These are phyloP conservation scores for Cryptomeria japonica DNA, from an alignment of 75 land plant genomes.

Conservation along the genomic window DNA sequence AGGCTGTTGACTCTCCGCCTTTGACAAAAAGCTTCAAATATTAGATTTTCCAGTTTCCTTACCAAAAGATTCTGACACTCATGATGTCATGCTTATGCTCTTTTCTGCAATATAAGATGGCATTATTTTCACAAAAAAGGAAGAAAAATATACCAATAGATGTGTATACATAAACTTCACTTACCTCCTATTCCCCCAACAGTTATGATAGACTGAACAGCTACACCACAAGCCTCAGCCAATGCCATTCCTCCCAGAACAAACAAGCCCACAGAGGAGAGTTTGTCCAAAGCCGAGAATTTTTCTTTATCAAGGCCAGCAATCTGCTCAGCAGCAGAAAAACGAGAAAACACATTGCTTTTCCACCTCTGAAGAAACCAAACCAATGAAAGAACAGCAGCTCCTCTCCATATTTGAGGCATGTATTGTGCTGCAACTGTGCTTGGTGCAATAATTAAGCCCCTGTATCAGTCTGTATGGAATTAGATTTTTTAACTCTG, in stretches of 20 bases:
- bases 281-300: slow-evolving; percentile 63
- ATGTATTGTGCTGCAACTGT: slow-evolving; percentile 64
- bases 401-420: slow-evolving; percentile 79
- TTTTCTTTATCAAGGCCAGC: slow-evolving; percentile 54
- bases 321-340: slow-evolving; percentile 30
- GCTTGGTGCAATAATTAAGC: slow-evolving; percentile 70
- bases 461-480: slow-evolving; percentile 39
- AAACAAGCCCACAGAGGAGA: slow-evolving; percentile 74
- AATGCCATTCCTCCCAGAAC: slow-evolving; percentile 72
- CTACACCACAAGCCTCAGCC: slow-evolving; percentile 92
- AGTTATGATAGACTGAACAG: slow-evolving; percentile 85
- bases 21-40: not conserved
- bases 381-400: slow-evolving; percentile 59
- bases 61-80: not conserved
- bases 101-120: not conserved
- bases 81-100: not conserved
- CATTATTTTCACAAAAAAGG: not conserved
- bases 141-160: not conserved
- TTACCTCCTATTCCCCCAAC: slow-evolving; percentile 97
- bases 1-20: not conserved
- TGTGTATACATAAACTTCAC: not conserved
- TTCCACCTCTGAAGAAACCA: slow-evolving; percentile 98
- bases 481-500: not conserved
- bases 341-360: slow-evolving; percentile 60
- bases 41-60: not conserved